These are phyloP conservation scores for Russula ochroleuca DNA, from an alignment of 768 basidiomycete genomes.

Conservation along the genomic window DNA sequence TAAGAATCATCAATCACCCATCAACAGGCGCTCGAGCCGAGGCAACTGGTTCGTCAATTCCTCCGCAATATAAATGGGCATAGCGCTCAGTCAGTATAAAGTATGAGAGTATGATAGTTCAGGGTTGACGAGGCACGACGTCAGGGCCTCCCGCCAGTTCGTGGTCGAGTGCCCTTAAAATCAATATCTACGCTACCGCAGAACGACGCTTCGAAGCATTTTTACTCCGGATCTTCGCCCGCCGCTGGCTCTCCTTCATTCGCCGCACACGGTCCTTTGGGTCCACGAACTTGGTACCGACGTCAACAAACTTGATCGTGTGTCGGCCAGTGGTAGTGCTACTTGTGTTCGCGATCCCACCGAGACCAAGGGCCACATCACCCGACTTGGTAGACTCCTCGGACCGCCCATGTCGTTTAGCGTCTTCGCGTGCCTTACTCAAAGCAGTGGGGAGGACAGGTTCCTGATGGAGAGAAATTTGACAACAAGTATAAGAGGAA, in stretches of 20 bases:
- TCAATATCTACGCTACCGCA: slow-evolving; percentile 1
- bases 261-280: slow-evolving; percentile 49
- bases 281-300: slow-evolving; percentile 67
- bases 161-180: background rate
- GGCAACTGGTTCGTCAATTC: too few relatives aligned
- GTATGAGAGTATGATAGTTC: background rate
- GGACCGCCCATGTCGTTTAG: slow-evolving; percentile 36
- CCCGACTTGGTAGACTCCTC: slow-evolving; percentile 40
- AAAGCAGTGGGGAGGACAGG: slow-evolving; percentile 57
- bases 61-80: background rate
- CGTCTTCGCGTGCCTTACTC: slow-evolving; percentile 43
- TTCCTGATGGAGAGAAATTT: slow-evolving; percentile 42
- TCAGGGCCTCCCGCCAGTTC: background rate
- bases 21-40: too few relatives aligned
- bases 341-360: slow-evolving; percentile 7
- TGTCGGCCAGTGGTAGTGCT: slow-evolving; percentile 43
- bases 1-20: too few relatives aligned
- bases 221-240: slow-evolving; percentile 37
- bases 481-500: background rate
- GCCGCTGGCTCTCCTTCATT: slow-evolving; percentile 47
- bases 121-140: background rate
- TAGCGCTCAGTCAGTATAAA: too few relatives aligned
- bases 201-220: slow-evolving; percentile 25
- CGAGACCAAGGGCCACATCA: slow-evolving; percentile 37
- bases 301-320: slow-evolving; percentile 63